Base-by-base conservation (phyloP, 768 basidiomycete species). In the Rossbeevera mucosa region DNA sequence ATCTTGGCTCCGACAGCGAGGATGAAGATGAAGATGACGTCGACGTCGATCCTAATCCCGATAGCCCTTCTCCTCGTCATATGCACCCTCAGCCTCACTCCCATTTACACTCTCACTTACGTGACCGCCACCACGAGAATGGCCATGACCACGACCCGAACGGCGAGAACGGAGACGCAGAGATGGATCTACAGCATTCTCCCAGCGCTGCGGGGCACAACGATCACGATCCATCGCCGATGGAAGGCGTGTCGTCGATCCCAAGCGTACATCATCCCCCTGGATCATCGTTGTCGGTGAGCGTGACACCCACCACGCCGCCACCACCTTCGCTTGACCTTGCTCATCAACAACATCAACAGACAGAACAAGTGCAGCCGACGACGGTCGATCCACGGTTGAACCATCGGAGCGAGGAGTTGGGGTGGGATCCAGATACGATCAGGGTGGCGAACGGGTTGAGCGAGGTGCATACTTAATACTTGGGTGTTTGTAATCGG, bases 1-100 rank as follows among this genome's bases (percentile, higher is more conserved):
- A 74, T 52, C 67, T 78, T 50, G 76, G 67, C 1, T 70, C 71
- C 3, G 69, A 66, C 7, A 70, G 66, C 25, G 73, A 72, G 21
- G 67, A 68, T 6, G 58, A 16, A n/a, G 22, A 28, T 33, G 31
- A 16, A 9, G 33, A 36, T 12, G 36, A 38, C n/a, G 18, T 18
- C 18, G 36, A 38, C 18, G 5, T 33, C 31, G 31, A 33, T 16
- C 7, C 7, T n/a, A 8, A 33, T 7, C 33, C 33, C n/a, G 36
- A 18, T 18, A 18, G n/a, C n/a, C 36, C 36, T 36, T 11, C n/a
- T 36, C n/a, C n/a, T 36, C 36, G 9, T 36, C 36, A n/a, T 9
- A 11, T 18, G 9, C 36, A 11, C 18, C 18, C 36, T 38, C 36
- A 13, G 31, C 7, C 31, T 7, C 31, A 31, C 7, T 14, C 14